Percentiles rank a stretch among this genome's conserved stretches.
Conservation (phyloP, 352 stramenopile species). For the Pythium folliculosum region DNA sequence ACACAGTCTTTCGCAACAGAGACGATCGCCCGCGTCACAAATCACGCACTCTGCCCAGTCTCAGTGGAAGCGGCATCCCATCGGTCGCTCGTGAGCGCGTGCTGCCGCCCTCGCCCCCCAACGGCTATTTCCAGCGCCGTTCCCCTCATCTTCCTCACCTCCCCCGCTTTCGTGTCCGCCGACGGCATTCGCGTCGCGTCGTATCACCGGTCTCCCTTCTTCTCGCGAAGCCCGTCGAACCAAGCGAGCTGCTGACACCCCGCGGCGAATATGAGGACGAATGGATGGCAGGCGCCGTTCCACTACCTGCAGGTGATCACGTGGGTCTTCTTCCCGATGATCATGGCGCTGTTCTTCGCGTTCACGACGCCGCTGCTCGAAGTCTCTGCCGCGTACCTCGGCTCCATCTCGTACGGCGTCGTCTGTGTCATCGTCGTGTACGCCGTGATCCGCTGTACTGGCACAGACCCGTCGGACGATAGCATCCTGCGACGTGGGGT, state of each 20-base stretch:
- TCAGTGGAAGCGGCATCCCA: background rate
- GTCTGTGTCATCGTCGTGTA: slow-evolving; percentile 54
- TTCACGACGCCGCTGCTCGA: slow-evolving; percentile 79
- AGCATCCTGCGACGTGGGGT: slow-evolving; percentile 46
- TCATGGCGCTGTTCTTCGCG: slow-evolving; percentile 82
- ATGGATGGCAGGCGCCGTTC: slow-evolving; percentile 82
- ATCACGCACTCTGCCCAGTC: too few species aligned
- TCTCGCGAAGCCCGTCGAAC: background rate
- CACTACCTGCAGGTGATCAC: slow-evolving; percentile 81
- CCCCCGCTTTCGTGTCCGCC: background rate
- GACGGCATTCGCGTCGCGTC: background rate
- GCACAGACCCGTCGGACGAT: slow-evolving; percentile 77
- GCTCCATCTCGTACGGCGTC: slow-evolving; percentile 53
- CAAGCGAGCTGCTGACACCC: too few species aligned
- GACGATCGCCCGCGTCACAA: too few species aligned
- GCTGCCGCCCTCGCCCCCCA: background rate
- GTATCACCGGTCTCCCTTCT: background rate
- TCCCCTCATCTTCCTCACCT: background rate
- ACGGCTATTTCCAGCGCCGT: background rate
- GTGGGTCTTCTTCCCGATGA: slow-evolving; percentile 79
- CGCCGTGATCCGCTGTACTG: slow-evolving; percentile 62
- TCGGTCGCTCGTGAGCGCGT: background rate
- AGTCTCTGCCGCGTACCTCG: slow-evolving; percentile 43
- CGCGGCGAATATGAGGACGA: slow-evolving; percentile 41
- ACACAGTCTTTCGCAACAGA: too few species aligned